phyloP scores from a whole-genome alignment of 2,329 filamentous ascomycete genomes.

The Huntiella bhutanensis region DNA sequence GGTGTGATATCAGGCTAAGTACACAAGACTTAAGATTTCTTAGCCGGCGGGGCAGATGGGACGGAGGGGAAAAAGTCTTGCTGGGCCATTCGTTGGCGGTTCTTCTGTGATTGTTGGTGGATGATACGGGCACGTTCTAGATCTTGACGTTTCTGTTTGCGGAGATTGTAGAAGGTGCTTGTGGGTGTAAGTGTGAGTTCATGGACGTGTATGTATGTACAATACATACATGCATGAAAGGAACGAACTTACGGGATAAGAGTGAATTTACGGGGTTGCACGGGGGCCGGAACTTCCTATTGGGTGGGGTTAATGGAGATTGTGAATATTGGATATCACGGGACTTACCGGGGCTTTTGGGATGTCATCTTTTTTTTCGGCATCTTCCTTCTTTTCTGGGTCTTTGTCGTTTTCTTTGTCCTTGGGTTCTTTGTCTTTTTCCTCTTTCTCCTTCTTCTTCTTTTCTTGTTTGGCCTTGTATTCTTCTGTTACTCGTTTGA shows the following conservation, averaged over 20 bases:
- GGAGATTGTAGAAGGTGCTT: conserved; percentile 72
- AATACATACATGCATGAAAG: conserved; percentile 54
- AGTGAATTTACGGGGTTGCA: neutral
- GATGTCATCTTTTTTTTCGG: conserved; percentile 7
- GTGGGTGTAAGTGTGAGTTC: neutral
- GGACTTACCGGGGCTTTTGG: conserved; percentile 2
- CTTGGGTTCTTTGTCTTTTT: conserved; percentile 26
- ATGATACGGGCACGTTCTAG: conserved; percentile 36
- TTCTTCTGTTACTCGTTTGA: conserved; percentile 50
- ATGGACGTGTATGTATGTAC: conserved; percentile 33
- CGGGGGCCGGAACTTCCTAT: neutral
- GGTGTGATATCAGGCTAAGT: neutral
- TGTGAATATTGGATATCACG: conserved; percentile 9
- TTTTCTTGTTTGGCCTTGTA: conserved; percentile 55
- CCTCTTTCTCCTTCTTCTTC: conserved; percentile 42
- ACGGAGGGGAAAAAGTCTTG: conserved; percentile 72
- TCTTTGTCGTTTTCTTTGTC: conserved; percentile 13
- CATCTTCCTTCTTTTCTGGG: conserved; percentile 16
- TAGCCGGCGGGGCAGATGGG: conserved; percentile 31
- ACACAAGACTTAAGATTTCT: conserved; percentile 4
- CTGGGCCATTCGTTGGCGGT: conserved; percentile 60
- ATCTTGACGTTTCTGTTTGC: conserved; percentile 49
- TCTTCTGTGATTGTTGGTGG: conserved; percentile 43
- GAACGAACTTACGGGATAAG: neutral
- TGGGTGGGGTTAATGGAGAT: neutral